Conservation (phyloP, 2,329 filamentous ascomycete species). For the Ophiocordyceps camponoti-saundersi region DNA sequence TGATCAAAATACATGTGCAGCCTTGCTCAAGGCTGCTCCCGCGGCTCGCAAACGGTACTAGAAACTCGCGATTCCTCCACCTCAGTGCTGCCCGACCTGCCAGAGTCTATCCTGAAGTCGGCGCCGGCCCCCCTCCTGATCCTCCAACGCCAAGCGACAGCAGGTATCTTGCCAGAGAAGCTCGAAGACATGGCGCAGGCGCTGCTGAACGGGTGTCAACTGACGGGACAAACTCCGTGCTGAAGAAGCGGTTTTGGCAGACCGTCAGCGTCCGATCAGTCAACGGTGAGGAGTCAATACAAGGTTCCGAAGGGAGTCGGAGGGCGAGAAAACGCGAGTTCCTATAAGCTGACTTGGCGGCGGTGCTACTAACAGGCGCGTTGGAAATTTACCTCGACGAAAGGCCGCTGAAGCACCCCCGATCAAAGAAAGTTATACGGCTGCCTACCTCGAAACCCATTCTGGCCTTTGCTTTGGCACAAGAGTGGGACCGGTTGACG, state of each 20-base stretch:
- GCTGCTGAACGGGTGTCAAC: conserved; percentile 25
- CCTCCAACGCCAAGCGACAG: conserved; percentile 29
- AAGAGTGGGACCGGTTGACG: conserved; percentile 82
- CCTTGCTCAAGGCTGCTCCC: conserved; percentile 16
- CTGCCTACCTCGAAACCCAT: conserved; percentile 61
- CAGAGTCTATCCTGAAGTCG: conserved; percentile 33
- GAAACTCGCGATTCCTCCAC: conserved; percentile 13
- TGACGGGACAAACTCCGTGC: conserved; percentile 21
- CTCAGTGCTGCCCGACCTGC: conserved; percentile 19
- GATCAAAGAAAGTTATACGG: conserved; percentile 52
- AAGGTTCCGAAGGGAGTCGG: background rate
- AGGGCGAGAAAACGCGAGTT: background rate
- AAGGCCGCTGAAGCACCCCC: conserved; percentile 61
- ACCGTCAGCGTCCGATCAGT: conserved; percentile 55
- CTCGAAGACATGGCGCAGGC: conserved; percentile 34
- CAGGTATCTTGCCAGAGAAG: conserved; percentile 34
- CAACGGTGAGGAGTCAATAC: conserved; percentile 29
- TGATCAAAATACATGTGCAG: conserved; percentile 23
- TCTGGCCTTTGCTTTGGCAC: conserved; percentile 68
- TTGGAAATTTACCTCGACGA: conserved; percentile 57
- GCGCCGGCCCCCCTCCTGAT: conserved; percentile 41
- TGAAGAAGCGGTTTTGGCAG: conserved; percentile 75
- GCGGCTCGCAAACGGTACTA: conserved; percentile 7
- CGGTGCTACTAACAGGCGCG: conserved; percentile 14
- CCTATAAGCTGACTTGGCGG: background rate